Evolutionary conservation across 345 rosid species (phyloP), one percentile per base, ranked within the genome.

Genomic region (Arabidopsis arenosa): DNA sequence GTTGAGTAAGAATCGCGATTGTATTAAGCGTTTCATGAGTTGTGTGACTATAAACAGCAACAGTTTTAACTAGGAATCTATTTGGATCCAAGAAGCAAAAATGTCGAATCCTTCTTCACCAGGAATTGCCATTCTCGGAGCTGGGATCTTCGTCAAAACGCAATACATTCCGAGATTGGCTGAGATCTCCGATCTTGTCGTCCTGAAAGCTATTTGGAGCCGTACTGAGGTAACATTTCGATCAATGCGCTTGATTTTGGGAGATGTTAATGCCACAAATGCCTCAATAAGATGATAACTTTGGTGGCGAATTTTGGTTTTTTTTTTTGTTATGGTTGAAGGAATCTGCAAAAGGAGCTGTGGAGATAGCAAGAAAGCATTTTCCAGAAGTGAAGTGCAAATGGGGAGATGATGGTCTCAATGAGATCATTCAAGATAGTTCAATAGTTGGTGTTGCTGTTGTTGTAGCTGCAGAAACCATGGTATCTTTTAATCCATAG

Each of bases 391-490:
- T 94, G 78, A 84, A 88, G 60, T 84, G 89, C 51, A 89, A 85
- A 72, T 94, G 98, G 98, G 97, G 97, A 40, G 92, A 92, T 55
- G 75, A 86, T 9, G 98, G 96, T 72, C 83, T 92, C 21, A 82
- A 84, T 58, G 89, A 87, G 79, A 89, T 95, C 66, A 81, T 88
- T 36, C 77, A 55, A 21, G 97, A 95, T 54, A 83, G 70, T 26
- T 90, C 93, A 1, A 79, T 92, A 52, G 75, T 83, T 57, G 97
- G 86, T 45, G 92, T 90, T 79, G 97, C 93, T 64, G 97, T 95
- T n/a, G 99, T 92, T 80, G 83, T 95, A 71, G 97, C 97, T 82
- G 97, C 89, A 41, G 97, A 90, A 81, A 69, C 78, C 73, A 95
- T 89, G 97, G 99, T 94, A 45, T 63, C 26, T 23, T 23, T 23